Evolutionary conservation across 2,329 filamentous ascomycete genomes (phyloP), one percentile per base, ranked within the genome.

Genomic region (Claviceps pusilla): DNA sequence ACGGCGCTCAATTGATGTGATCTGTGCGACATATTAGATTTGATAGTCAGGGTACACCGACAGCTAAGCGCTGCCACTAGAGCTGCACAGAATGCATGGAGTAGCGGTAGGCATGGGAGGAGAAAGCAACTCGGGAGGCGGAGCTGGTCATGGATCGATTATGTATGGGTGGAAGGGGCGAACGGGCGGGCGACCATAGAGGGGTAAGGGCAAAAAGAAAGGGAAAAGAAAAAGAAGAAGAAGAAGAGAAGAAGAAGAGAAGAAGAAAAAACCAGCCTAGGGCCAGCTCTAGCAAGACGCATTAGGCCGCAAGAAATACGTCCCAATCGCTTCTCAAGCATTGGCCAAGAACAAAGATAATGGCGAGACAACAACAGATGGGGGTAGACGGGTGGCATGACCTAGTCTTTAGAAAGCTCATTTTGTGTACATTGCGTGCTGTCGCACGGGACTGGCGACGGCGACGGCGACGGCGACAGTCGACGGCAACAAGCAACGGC

Each of bases 1-100:
- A 74, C 69, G 74, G 74, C 69, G 57, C 78, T 69, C 59, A 79
- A 67, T 62, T 80, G 76, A 56, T 78, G 73, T 57, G 76, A 73
- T 72, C 78, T 82, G 56, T 49, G 55, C 19, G 53, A 53, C 43
- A 53, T 53, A 50, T 54, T 42, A 54, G 56, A 19, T 12, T 37
- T 37, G 19, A 28, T 24, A 9, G 51, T 55, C 48, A 57, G 55
- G 39, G 52, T 29, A 57, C 42, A 51, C 57, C 42, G 57, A 55
- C 43, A 55, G 57, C 55, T 55, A 58, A 3, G 56, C 56, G 59
- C 52, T 35, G 48, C 52, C 55, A 31, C 53, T 46, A 50, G 19
- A 46, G 37, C 42, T 48, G 53, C 52, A 33, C 31, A 42, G 31
- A 42, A 35, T 41, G 42, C 29, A 45, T 51, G 45, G 42, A 54